Evolutionary conservation across 164 flowering plant genomes (phyloP).

Genomic region (Berberis thunbergii): DNA sequence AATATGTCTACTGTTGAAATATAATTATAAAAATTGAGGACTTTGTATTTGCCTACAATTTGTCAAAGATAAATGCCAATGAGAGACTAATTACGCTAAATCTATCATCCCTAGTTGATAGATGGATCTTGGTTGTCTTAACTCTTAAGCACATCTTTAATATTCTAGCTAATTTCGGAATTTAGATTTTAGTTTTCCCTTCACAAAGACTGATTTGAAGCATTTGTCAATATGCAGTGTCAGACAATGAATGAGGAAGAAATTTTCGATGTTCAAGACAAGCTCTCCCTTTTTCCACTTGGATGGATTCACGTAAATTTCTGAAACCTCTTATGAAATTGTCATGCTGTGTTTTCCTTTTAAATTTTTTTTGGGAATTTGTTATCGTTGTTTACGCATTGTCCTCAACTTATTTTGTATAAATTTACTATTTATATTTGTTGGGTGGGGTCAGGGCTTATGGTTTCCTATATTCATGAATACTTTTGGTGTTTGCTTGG

Average conservation of each 20-base stretch:
- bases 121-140: neutral
- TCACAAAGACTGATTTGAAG: neutral
- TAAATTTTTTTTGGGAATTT: no score
- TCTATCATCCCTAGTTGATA: neutral
- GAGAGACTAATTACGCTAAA: neutral
- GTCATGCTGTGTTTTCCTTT: no score
- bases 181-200: neutral
- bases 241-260: slow-evolving; percentile 92
- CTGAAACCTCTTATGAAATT: neutral
- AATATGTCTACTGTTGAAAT: no score
- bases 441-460: no score
- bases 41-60: no score
- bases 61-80: neutral
- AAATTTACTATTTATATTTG: no score
- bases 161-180: neutral
- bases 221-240: slow-evolving; percentile 47
- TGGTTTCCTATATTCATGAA: no score
- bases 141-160: neutral
- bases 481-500: no score
- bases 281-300: slow-evolving; percentile 76
- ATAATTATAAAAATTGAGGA: no score
- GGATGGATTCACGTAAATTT: slow-evolving; percentile 98
- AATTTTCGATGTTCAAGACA: slow-evolving; percentile 90
- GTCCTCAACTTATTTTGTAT: no score
- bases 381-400: no score